These are phyloP conservation scores for Serendipita sp. DNA, from an alignment of 768 basidiomycete species.

Conservation along the genomic window DNA sequence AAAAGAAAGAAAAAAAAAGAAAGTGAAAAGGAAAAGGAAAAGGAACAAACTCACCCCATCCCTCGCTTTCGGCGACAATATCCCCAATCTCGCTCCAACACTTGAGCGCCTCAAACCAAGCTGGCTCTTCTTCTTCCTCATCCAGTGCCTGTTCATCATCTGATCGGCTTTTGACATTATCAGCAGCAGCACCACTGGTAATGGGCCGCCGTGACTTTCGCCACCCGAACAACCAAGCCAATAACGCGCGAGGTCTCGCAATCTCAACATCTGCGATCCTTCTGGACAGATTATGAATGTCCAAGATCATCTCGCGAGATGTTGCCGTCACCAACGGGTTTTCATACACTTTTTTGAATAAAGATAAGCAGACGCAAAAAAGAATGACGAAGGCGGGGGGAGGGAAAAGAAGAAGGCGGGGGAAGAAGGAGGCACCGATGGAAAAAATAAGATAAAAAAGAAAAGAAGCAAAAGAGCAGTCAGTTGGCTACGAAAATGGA, in stretches of 20 bases:
- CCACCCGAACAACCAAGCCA: slow-evolving; percentile 40
- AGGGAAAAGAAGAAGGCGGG: too few relatives aligned
- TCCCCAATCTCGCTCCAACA: slow-evolving; percentile 65
- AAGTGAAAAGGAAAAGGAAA: neutral
- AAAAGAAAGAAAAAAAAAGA: too few relatives aligned
- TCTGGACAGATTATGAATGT: slow-evolving; percentile 48
- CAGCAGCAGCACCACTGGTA: neutral
- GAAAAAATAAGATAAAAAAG: neutral
- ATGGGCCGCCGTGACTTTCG: slow-evolving; percentile 1
- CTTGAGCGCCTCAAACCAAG: slow-evolving; percentile 47
- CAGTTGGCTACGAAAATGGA: too few relatives aligned
- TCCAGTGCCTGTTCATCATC: slow-evolving; percentile 17
- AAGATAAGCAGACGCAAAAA: slow-evolving; percentile 1
- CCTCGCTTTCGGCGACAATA: slow-evolving; percentile 53
- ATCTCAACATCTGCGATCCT: slow-evolving; percentile 47
- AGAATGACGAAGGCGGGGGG: neutral
- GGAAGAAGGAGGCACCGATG: too few relatives aligned
- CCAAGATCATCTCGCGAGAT: slow-evolving; percentile 53
- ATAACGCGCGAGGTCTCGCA: slow-evolving; percentile 47
- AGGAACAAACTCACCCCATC: slow-evolving; percentile 41
- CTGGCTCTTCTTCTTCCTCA: slow-evolving; percentile 7
- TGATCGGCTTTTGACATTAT: slow-evolving; percentile 15
- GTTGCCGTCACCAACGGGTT: slow-evolving; percentile 65
- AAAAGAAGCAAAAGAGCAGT: slow-evolving; percentile 10
- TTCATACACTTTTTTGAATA: slow-evolving; percentile 31